Conservation (phyloP, 768 basidiomycete genomes). For the Leucocoprinus sp. region DNA sequence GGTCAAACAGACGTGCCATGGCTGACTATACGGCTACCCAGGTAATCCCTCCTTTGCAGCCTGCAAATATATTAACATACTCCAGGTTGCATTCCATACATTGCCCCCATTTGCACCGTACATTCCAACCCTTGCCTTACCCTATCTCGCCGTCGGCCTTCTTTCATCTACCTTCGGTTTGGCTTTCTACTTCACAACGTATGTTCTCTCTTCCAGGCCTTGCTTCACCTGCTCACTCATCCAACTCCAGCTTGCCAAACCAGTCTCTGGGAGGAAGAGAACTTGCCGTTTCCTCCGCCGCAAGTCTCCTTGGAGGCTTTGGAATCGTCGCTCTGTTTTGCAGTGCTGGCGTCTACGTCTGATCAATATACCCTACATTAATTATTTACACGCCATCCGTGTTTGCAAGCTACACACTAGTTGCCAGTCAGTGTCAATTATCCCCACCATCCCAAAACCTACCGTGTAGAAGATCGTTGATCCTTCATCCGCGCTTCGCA, state of each 20-base stretch:
- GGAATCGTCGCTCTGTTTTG: constrained; percentile 89
- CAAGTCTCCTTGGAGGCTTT: constrained; percentile 77
- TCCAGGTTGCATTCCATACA: constrained; percentile 30
- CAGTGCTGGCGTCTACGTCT: constrained; percentile 78
- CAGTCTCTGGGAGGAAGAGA: constrained; percentile 56
- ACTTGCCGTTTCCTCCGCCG: constrained; percentile 57
- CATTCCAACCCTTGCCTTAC: constrained; percentile 59
- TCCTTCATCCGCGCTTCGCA: constrained; percentile 90
- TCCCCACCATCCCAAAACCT: constrained; percentile 22
- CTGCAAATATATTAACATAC: constrained; percentile 15
- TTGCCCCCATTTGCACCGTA: constrained; percentile 66
- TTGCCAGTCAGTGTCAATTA: constrained; percentile 11
- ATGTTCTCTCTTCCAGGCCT: constrained; percentile 18
- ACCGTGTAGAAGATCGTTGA: constrained; percentile 94
- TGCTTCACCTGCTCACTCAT: constrained; percentile 8
- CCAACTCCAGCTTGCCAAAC: constrained; percentile 72
- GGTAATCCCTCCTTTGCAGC: constrained; percentile 25
- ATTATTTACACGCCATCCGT: constrained; percentile 81
- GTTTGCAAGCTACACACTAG: constrained; percentile 69
- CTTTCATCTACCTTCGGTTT: constrained; percentile 73
- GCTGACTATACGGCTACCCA: constrained; percentile 45
- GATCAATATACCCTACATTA: constrained; percentile 24
- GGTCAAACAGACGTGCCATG: constrained; percentile 30
- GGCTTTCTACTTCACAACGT: constrained; percentile 89
- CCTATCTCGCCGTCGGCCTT: constrained; percentile 66